Base-by-base conservation (phyloP, 495 filamentous ascomycete species). In the Platismatia glauca region DNA sequence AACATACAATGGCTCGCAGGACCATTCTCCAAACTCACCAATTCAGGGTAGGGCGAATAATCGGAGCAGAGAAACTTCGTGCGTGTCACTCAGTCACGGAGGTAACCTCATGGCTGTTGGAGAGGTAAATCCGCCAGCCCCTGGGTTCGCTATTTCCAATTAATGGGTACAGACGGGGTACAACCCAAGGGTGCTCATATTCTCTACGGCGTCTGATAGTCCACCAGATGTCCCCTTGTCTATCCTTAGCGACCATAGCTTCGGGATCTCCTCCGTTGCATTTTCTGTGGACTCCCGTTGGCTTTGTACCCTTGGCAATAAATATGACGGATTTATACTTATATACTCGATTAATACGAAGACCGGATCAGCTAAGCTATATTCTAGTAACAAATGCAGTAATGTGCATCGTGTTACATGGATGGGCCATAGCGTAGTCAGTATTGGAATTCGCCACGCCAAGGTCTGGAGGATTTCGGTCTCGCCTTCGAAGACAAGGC, bases 321-420 rank as follows among this genome's bases (percentile, higher is more conserved):
- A 86, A 39, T 94, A 96, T 73, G 94, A 98, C 72, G 94, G 94
- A 12, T 97, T 96, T 71, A 80, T 98, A 33, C 92, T 94, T 66
- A 80, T 97, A 48, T 98, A 94, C 91, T 81, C 82, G 46, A 83
- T 97, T 64, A 90, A 92, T 65, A 71, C 86, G 31, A 86, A 86
- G 55, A 94, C 82, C n/a, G 94, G 93, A 11, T 79, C 85, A n/a
- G 88, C 90, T 27, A 90, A 79, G 69, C 76, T 98, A 46, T 89
- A 95, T 72, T 90, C 91, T 38, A 93, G 89, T 69, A 97, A 96
- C 71, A 92, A 94, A 72, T 97, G 94, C 75, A 97, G 91, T 33
- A 86, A 88, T 22, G 84, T 82, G 52, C 78, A 96, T 67, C 87
- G 85, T 44, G 83, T 85, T 35, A 93, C 96, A 80, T 98, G 94